A percentile compares a stretch with the other conserved stretches of the same genome.
Conservation (phyloP, 1,284 basidiomycete species). For the Ceratobasidium sp. region DNA sequence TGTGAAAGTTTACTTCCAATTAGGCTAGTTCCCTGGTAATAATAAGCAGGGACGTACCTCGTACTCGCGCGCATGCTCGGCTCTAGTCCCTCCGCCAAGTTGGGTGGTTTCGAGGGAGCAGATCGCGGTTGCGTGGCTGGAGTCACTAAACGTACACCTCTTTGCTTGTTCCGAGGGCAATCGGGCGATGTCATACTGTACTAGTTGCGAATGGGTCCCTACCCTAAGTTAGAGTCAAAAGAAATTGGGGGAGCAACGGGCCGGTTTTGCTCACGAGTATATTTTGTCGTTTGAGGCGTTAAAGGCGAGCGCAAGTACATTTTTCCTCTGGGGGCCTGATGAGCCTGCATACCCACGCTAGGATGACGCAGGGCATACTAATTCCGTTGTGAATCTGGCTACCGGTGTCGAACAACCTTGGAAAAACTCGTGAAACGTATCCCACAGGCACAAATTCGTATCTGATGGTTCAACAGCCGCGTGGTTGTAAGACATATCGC, state of each 20-base stretch:
- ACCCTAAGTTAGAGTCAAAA: conserved; percentile 6
- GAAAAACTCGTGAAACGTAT: conserved; percentile 43
- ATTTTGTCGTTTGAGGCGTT: conserved; percentile 28
- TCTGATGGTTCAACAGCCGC: conserved; percentile 28
- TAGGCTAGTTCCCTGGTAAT: conserved; percentile 29
- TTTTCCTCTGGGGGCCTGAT: conserved; percentile 28
- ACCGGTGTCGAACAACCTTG: conserved; percentile 11
- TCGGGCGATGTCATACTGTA: conserved; percentile 34
- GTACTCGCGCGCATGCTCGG: conserved; percentile 26
- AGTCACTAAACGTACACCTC: neutral
- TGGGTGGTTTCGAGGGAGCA: conserved; percentile 5
- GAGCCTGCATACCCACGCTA: conserved; percentile 18
- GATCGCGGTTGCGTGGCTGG: conserved; percentile 21
- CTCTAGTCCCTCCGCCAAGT: conserved; percentile 11
- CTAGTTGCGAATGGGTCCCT: conserved; percentile 14
- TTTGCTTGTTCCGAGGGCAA: conserved; percentile 4
- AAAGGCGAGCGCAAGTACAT: conserved; percentile 36
- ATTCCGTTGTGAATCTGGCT: conserved; percentile 22
- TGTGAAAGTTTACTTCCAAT: conserved; percentile 22
- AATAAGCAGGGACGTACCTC: conserved; percentile 37
- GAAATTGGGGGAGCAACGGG: neutral
- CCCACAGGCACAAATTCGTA: conserved; percentile 43
- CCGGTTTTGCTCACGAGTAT: conserved; percentile 20
- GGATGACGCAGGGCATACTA: conserved; percentile 22
- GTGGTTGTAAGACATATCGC: conserved; percentile 40